Evolutionary conservation across 2,329 filamentous ascomycete species (phyloP).

Genomic region (Dendrostoma leiphaemia): DNA sequence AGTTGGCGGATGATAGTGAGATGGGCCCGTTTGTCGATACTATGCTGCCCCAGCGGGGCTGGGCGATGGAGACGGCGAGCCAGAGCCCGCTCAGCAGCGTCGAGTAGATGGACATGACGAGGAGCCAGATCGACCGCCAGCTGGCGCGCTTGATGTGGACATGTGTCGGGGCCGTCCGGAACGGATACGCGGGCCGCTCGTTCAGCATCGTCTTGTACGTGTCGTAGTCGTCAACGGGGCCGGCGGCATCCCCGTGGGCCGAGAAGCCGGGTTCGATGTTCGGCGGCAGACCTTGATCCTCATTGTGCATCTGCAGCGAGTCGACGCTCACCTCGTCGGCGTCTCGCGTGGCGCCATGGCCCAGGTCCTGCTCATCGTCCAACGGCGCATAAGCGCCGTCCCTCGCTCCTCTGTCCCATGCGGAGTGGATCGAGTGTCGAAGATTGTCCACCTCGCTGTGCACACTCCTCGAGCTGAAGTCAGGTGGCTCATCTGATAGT

Average conservation of each 20-base stretch:
- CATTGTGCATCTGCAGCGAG: slow-evolving; percentile 15
- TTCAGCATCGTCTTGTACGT: background rate
- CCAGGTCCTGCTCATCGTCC: background rate
- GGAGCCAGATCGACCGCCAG: slow-evolving; percentile 50
- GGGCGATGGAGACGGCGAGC: slow-evolving; percentile 58
- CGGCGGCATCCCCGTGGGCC: no score
- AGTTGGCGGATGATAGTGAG: slow-evolving; percentile 61
- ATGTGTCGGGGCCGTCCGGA: background rate
- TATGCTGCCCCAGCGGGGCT: slow-evolving; percentile 58
- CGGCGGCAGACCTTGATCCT: background rate
- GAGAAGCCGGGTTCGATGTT: background rate
- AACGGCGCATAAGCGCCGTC: background rate
- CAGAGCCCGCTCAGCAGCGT: slow-evolving; percentile 66
- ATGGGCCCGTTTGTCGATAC: slow-evolving; percentile 56
- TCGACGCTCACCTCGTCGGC: slow-evolving; percentile 15
- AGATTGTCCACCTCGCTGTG: background rate
- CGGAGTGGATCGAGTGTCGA: slow-evolving; percentile 9
- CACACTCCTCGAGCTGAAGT: background rate
- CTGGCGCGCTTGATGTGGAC: slow-evolving; percentile 22
- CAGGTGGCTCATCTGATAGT: background rate
- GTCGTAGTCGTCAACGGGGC: slow-evolving; percentile 13
- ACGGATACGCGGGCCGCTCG: background rate
- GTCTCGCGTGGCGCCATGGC: background rate
- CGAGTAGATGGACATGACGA: slow-evolving; percentile 57
- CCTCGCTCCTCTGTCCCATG: slow-evolving; percentile 14